Base-by-base conservation (phyloP, 2,329 filamentous ascomycete genomes). In the Coccinonectria pachysandricola region DNA sequence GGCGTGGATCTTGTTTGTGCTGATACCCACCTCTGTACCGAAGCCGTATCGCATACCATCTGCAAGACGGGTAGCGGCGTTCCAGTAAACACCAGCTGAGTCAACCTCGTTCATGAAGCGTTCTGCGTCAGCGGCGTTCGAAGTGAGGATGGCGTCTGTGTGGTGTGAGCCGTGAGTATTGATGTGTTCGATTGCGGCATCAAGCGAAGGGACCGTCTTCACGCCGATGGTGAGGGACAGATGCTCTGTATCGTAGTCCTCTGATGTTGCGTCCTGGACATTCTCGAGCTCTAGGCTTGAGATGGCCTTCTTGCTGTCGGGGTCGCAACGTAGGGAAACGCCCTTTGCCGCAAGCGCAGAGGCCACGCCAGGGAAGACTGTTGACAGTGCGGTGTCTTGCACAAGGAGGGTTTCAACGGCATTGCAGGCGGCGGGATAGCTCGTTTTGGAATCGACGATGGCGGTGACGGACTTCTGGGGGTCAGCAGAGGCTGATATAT, bases 1-100 rank as follows among this genome's bases (percentile, higher is more conserved):
- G 2, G 84, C 82, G 53, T 98, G 91, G 38, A 98, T 94, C 65
- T 96, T 98, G 65, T 95, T 98, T 25, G 91, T 98, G 60, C 83
- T 92, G 57, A 98, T 96, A 28, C 91, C 91, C 13, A 98, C 91
- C 59, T 98, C 91, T 0, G 91, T 96, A 24, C 91, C 91, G 57
- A 98, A 98, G 6, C 91, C 91, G 53, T 92, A 96, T 21, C 91
- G 71, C 81, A 93, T 95, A 6, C 91, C 91, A 53, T 98, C 91
- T 5, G 87, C 86, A 60, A 98, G 88, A 26, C 91, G 74, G 7
- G 85, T 94, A 13, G 84, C 92, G 6, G 86, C 83, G 53, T 98
- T 98, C 86, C 88, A 95, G 66, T 93, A 98, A 11, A 88, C 87
- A 27, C 87, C 88, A 0, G 86, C 81, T 15, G 85, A 84, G 58